Evolutionary conservation across 2,329 filamentous ascomycete species (phyloP).

Genomic region (Hymenoscyphus infarciens): DNA sequence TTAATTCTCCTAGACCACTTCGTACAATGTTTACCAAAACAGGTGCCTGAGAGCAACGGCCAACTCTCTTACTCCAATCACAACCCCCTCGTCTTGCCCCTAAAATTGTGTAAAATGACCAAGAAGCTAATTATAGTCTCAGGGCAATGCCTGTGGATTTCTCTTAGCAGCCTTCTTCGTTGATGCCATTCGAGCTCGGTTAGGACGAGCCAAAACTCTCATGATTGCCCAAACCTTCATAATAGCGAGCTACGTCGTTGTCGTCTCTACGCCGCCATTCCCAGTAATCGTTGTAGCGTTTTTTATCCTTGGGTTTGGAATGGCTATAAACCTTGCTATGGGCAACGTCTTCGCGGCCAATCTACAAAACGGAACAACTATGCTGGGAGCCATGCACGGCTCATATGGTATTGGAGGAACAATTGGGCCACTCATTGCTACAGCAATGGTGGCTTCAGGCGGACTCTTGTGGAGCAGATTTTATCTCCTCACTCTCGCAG

Average conservation of each 20-base stretch:
- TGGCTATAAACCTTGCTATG: constrained; percentile 53
- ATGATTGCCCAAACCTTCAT: constrained; percentile 56
- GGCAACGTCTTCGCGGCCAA: constrained; percentile 57
- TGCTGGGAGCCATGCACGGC: constrained; percentile 63
- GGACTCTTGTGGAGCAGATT: constrained; percentile 65
- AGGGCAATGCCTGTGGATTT: constrained; percentile 68
- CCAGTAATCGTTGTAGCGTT: constrained; percentile 63
- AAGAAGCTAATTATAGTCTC: not conserved
- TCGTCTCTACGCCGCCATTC: constrained; percentile 68
- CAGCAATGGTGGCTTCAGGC: constrained; percentile 60
- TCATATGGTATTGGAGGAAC: constrained; percentile 62
- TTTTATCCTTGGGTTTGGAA: constrained; percentile 61
- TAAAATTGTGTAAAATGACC: too few relatives aligned
- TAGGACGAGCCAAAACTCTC: constrained; percentile 64
- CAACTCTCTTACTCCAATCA: too few relatives aligned
- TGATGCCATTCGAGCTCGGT: constrained; percentile 56
- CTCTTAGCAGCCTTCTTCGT: constrained; percentile 66
- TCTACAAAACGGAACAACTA: constrained; percentile 49
- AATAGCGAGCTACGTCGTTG: constrained; percentile 58
- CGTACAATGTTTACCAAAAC: too few relatives aligned
- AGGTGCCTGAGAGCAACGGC: too few relatives aligned
- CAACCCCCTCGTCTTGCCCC: too few relatives aligned
- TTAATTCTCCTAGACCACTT: too few relatives aligned
- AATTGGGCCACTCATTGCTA: constrained; percentile 69
- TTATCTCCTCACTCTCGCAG: constrained; percentile 62